Evolutionary conservation across 306 rosid genomes (phyloP), one percentile per base, ranked within the genome.

Genomic region (Quercus mongolica): DNA sequence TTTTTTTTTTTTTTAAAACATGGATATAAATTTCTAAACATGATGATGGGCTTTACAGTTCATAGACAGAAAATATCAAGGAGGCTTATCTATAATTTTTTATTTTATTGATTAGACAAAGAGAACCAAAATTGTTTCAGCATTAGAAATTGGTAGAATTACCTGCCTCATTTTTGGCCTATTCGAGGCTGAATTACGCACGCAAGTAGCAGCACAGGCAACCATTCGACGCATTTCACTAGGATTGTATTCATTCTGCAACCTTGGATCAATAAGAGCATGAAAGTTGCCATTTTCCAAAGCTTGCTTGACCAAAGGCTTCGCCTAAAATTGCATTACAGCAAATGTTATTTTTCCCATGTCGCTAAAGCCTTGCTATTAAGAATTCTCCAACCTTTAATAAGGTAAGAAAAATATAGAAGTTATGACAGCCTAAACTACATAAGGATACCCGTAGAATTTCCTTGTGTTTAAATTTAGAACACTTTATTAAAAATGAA

Each of bases 151-250:
- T 57, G 23, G 41, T 19, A 31, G 56, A n/a, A 20, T 74, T 74
- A 87, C 95, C 90, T 87, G 90, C 73, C 95, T 89, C 91, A 89
- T 89, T 75, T 57, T 84, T 44, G 95, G 92, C 13, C 92, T 88
- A n/a, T 69, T 81, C 76, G 84, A 84, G 65, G 79, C 87, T 49
- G 92, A 87, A 69, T 87, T 70, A 35, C 90, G 84, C 64, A 91
- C 88, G 14, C 90, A 89, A 77, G 79, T 85, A 73, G 91, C 85
- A 54, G 91, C 91, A 23, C 90, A 89, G 12, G 91, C 83, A 76
- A 84, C 58, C 91, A 91, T 84, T 77, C 83, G 85, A 18, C 61
- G 63, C 87, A 89, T 80, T 86, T 91, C 92, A 5, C 57, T 71
- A 14, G 71, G 17, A 78, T 85, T 57, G 57, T 87, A 91, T 35